Evolutionary conservation across 2,329 filamentous ascomycete species (phyloP).

Genomic region (Neonectria neomacrospora): DNA sequence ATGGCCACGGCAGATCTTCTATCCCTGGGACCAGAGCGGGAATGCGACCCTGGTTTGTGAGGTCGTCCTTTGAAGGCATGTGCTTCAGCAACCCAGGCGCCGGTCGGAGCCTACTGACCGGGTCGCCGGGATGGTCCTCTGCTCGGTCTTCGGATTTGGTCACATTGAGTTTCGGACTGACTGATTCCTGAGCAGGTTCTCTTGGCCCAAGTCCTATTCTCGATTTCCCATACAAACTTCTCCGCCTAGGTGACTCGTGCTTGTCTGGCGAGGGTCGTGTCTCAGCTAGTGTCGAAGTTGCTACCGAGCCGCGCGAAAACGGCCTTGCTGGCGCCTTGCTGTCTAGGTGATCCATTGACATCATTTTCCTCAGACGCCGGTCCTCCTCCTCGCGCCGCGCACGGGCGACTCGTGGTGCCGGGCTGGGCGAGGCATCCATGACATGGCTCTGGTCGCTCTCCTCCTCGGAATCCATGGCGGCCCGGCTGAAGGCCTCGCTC

Average conservation of each 20-base stretch:
- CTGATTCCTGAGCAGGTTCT: constrained; percentile 27
- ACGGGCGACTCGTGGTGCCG: constrained; percentile 60
- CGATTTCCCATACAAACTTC: constrained; percentile 40
- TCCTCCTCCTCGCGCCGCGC: constrained; percentile 48
- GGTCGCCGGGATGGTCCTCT: constrained; percentile 23
- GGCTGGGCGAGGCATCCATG: constrained; percentile 62
- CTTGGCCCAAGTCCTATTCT: constrained; percentile 36
- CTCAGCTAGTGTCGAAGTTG: constrained; percentile 34
- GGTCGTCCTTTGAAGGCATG: constrained; percentile 39
- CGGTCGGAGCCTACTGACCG: constrained; percentile 17
- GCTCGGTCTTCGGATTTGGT: constrained; percentile 15
- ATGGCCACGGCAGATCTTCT: constrained; percentile 51
- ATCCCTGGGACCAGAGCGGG: constrained; percentile 54
- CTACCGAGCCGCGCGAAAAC: constrained; percentile 40
- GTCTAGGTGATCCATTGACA: constrained; percentile 48
- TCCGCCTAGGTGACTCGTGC: constrained; percentile 35
- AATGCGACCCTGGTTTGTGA: constrained; percentile 46
- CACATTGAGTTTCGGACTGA: constrained; percentile 21
- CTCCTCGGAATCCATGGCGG: constrained; percentile 45
- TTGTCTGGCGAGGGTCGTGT: constrained; percentile 33
- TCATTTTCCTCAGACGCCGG: constrained; percentile 42
- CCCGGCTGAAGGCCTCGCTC: constrained; percentile 55
- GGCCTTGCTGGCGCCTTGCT: constrained; percentile 42
- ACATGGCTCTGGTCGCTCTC: constrained; percentile 41
- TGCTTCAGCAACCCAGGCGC: constrained; percentile 34